A percentile compares a stretch with the other conserved stretches of the same genome.
Conservation (phyloP, 2,329 filamentous ascomycete species). For the Cladosporium sp. region DNA sequence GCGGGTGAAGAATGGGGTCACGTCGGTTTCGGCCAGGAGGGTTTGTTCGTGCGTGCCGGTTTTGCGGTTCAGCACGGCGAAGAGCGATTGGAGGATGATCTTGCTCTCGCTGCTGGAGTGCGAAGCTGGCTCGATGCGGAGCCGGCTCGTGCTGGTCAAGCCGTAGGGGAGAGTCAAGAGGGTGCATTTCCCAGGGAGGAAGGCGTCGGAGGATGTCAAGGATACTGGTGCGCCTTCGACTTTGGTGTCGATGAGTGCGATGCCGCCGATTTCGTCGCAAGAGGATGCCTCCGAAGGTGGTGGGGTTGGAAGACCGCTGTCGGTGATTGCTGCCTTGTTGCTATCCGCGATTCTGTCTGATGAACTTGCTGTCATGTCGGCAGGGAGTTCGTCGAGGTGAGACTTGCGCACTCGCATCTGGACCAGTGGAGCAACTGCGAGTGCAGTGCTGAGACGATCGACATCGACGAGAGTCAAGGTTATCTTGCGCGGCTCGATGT, state of each 20-base stretch:
- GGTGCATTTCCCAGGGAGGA: constrained; percentile 24
- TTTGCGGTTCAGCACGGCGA: constrained; percentile 25
- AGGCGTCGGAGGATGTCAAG: constrained; percentile 22
- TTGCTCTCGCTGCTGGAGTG: constrained; percentile 13
- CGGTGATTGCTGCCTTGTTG: neutral
- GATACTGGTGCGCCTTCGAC: constrained; percentile 19
- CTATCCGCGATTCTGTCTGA: neutral
- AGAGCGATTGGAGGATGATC: constrained; percentile 27
- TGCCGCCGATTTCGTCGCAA: constrained; percentile 17
- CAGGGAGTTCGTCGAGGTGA: constrained; percentile 5
- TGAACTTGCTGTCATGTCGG: neutral
- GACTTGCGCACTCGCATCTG: neutral
- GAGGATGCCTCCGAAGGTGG: constrained; percentile 13
- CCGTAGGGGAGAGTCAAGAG: constrained; percentile 28
- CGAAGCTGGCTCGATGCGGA: constrained; percentile 23
- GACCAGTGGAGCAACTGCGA: constrained; percentile 1
- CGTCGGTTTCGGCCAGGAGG: constrained; percentile 27
- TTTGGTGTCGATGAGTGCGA: constrained; percentile 26
- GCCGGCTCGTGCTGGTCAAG: constrained; percentile 22
- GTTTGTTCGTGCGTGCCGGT: constrained; percentile 22
- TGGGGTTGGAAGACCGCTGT: constrained; percentile 11
- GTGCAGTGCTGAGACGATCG: neutral
- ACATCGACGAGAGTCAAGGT: constrained; percentile 10
- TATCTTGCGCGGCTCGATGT: constrained; percentile 14
- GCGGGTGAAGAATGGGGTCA: constrained; percentile 22